Evolutionary conservation across 306 rosid species (phyloP).

Genomic region (Vicia sativa): DNA sequence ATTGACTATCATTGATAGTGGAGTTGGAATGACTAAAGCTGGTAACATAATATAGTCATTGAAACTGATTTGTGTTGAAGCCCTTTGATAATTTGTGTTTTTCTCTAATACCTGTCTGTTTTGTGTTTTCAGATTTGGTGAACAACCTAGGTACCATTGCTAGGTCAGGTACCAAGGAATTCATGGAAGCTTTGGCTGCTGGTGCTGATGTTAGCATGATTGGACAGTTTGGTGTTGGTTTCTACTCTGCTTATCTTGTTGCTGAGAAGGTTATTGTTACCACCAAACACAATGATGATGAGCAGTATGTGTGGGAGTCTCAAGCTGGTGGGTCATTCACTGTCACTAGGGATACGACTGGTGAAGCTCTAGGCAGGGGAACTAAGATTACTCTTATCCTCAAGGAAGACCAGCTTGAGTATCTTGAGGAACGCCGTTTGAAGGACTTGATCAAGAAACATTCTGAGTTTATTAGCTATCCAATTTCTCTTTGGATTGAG

Average conservation of each 20-base stretch:
- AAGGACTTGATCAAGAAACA: slow-evolving; percentile 95
- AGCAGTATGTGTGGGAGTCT: slow-evolving; percentile 95
- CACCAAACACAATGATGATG: slow-evolving; percentile 91
- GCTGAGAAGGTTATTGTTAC: slow-evolving; percentile 90
- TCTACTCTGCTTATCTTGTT: slow-evolving; percentile 90
- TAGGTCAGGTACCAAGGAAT: slow-evolving; percentile 96
- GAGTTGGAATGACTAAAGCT: slow-evolving; percentile 96
- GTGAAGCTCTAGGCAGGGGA: slow-evolving; percentile 87
- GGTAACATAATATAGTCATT: slow-evolving; percentile 43
- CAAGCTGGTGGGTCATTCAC: slow-evolving; percentile 98
- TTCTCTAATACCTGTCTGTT: background rate
- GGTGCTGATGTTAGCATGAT: slow-evolving; percentile 99
- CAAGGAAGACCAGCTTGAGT: slow-evolving; percentile 96
- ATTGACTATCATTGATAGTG: slow-evolving; percentile 83
- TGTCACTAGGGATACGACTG: slow-evolving; percentile 77
- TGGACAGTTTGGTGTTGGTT: slow-evolving; percentile 98
- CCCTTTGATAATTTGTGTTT: background rate
- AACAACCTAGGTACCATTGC: slow-evolving; percentile 98
- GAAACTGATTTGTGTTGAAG: background rate
- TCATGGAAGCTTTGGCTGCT: slow-evolving; percentile 97
- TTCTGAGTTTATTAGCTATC: slow-evolving; percentile 96
- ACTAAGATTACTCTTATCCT: slow-evolving; percentile 74
- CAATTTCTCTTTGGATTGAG: slow-evolving; percentile 91
- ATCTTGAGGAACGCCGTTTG: slow-evolving; percentile 84
- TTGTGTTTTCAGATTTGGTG: slow-evolving; percentile 71